These are phyloP conservation scores for Neonectria punicea DNA, from an alignment of 2,329 filamentous ascomycete species.

Conservation along the genomic window DNA sequence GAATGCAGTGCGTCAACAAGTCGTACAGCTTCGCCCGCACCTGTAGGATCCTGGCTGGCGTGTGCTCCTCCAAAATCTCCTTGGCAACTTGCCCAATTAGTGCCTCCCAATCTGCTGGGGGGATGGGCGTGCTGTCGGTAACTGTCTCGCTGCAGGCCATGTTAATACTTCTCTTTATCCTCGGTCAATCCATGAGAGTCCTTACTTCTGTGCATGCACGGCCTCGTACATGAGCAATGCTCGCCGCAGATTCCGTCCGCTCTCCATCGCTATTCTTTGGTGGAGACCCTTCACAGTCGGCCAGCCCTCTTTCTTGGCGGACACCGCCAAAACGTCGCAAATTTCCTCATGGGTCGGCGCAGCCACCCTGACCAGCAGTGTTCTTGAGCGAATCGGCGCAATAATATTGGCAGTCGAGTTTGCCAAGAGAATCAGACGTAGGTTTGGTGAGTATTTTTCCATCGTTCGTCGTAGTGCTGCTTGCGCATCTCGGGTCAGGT, in stretches of 20 bases:
- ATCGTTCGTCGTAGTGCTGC: constrained; percentile 94
- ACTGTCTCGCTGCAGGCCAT: constrained; percentile 78
- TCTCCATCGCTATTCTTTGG: constrained; percentile 86
- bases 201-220: constrained; percentile 95
- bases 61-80: constrained; percentile 92
- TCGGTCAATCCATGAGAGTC: constrained; percentile 11
- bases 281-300: constrained; percentile 80
- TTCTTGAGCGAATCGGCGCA: constrained; percentile 94
- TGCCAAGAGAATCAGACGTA: constrained; percentile 89
- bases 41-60: constrained; percentile 86
- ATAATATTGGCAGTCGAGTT: constrained; percentile 99
- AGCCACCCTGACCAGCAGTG: constrained; percentile 89
- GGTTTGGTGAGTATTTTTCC: constrained; percentile 98
- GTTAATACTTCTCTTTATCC: constrained; percentile 43
- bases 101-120: constrained; percentile 96
- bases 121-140: constrained; percentile 86
- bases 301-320: constrained; percentile 85
- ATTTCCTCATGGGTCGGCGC: constrained; percentile 90
- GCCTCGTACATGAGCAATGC: constrained; percentile 97
- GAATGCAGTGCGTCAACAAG: constrained; percentile 95
- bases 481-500: constrained; percentile 92
- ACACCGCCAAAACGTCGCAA: constrained; percentile 75
- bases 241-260: constrained; percentile 87
- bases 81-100: constrained; percentile 89
- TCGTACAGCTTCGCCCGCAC: constrained; percentile 97